A percentile compares a stretch with the other conserved stretches of the same genome.
Conservation (phyloP, 805 yeast genomes). For the Lipomyces anomalus region DNA sequence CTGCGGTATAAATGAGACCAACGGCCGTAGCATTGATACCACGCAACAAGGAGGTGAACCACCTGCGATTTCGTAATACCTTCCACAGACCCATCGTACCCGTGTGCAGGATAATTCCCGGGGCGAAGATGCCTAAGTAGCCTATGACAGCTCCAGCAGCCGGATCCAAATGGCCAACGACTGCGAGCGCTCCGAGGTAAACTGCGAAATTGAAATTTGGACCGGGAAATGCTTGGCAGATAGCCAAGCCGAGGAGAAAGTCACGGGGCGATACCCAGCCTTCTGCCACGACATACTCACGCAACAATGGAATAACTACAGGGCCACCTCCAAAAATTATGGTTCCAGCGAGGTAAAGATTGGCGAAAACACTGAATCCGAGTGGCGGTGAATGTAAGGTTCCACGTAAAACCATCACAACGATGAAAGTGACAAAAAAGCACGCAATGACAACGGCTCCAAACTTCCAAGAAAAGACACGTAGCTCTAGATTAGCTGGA, state of each 20-base stretch:
- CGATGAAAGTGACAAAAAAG: constrained; percentile 7
- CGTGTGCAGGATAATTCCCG: constrained; percentile 9
- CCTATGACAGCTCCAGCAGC: constrained; percentile 11
- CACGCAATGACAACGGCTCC: not conserved
- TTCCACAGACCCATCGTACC: constrained; percentile 11
- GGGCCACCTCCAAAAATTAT: constrained; percentile 21
- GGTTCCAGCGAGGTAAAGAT: constrained; percentile 14
- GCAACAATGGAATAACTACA: constrained; percentile 16
- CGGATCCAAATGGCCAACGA: constrained; percentile 1
- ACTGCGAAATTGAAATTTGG: constrained; percentile 17
- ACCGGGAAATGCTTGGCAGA: constrained; percentile 18
- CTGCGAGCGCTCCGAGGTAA: constrained; percentile 13
- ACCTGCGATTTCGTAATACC: constrained; percentile 3
- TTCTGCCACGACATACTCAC: constrained; percentile 13
- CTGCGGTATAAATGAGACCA: constrained; percentile 21
- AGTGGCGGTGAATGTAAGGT: constrained; percentile 3
- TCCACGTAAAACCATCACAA: constrained; percentile 7
- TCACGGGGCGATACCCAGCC: constrained; percentile 19
- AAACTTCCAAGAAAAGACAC: not conserved
- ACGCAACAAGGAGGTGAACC: constrained; percentile 13
- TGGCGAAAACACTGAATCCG: constrained; percentile 8
- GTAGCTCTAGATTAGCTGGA: not conserved
- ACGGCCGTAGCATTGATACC: constrained; percentile 20
- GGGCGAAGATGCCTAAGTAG: constrained; percentile 10
- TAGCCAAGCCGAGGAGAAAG: constrained; percentile 12